These are phyloP conservation scores for Melampsora americana DNA, from an alignment of 1,284 basidiomycete species.

Conservation along the genomic window DNA sequence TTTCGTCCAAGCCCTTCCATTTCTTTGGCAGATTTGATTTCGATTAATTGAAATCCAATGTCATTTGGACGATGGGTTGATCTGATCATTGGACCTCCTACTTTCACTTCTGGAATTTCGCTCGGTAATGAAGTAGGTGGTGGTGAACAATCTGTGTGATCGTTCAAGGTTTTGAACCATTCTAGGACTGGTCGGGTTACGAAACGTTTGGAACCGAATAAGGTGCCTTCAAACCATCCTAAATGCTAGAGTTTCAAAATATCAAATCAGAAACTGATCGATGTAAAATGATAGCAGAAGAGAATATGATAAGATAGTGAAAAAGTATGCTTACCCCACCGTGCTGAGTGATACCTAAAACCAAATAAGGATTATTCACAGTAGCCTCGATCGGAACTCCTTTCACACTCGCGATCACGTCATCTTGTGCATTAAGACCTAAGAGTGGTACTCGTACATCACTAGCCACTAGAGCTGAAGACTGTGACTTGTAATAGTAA, in stretches of 20 bases:
- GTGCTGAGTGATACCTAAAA: conserved; percentile 68
- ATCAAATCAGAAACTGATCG: neutral
- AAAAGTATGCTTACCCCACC: conserved; percentile 81
- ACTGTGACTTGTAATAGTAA: conserved; percentile 67
- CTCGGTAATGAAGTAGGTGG: neutral
- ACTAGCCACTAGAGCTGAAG: conserved; percentile 48
- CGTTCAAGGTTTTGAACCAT: conserved; percentile 64
- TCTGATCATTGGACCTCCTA: neutral
- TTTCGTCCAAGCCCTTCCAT: neutral
- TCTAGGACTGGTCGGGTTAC: conserved; percentile 69
- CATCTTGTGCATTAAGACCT: conserved; percentile 82
- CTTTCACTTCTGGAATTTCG: neutral
- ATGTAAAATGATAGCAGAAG: neutral
- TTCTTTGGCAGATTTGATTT: neutral
- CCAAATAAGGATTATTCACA: conserved; percentile 58
- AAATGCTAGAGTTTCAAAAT: conserved; percentile 22
- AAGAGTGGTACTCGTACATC: conserved; percentile 59
- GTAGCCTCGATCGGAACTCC: conserved; percentile 50
- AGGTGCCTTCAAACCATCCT: conserved; percentile 55
- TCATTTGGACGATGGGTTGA: neutral
- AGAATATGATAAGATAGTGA: conserved; percentile 15
- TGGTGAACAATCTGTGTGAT: conserved; percentile 49
- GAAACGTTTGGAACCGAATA: conserved; percentile 61
- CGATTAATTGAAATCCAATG: neutral
- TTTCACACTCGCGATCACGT: conserved; percentile 73